Base-by-base conservation (phyloP, 2,329 filamentous ascomycete species). In the Coleophoma crateriformis region DNA sequence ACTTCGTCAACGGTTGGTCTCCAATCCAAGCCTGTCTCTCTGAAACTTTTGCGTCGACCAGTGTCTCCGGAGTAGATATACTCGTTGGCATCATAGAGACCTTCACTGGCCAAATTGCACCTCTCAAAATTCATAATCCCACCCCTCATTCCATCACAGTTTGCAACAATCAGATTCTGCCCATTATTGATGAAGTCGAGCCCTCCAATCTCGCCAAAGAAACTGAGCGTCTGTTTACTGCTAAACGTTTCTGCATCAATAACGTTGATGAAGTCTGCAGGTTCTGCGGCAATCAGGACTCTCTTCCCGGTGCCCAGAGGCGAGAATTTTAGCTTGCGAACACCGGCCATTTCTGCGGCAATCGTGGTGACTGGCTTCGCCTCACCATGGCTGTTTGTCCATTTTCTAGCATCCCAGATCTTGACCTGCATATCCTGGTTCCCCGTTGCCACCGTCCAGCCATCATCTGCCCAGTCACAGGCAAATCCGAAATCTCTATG, bases 391-490 rank as follows among this genome's bases (percentile, higher is more conserved):
- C 75, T 75, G 48, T 75, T 69, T 41, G 69, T 74, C 84, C 85
- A 88, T 48, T 78, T 81, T 8, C 88, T 78, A 7, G 87, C 84
- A 63, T 92, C 88, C 82, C 85, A 91, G 45, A 92, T 81, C 55
- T 83, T 81, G 56, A 91, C 76, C 27, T 75, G 77, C 63, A 78
- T 84, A 65, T 92, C 88, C 65, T 92, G 87, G 53, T 85, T 85
- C 19, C 84, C 87, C 0, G 88, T 91, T 12, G 88, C 88, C 17
- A 91, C 77, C 12, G 83, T 85, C 70, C 83, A 82, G 33, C 87
- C 87, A 62, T 91, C 84, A 47, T 86, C 82, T 15, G 87, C 84
- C 88, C 88, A 92, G 56, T 85, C 87, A 60, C 85, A 90, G 2
- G 87, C 82, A 60, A 91, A 92, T 2, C 82, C 85, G 57, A 77